Base-by-base conservation (phyloP, 768 basidiomycete species). In the Leccinum uliginosum region DNA sequence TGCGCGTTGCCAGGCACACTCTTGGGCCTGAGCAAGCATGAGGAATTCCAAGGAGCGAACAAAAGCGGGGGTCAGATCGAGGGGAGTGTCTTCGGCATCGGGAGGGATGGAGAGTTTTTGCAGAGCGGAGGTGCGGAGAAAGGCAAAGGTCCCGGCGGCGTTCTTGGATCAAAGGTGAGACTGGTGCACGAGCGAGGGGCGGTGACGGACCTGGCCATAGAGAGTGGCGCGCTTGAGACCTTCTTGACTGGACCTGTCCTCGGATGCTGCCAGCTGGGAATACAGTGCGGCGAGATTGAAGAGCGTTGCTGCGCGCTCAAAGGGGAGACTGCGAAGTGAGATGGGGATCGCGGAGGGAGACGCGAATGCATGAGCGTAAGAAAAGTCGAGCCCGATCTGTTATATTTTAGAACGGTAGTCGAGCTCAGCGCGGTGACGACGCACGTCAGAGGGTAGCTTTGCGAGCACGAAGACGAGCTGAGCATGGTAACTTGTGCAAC, bases 1-100 rank as follows among this genome's bases (percentile, higher is more conserved):
- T 15, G 94, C 94, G 62, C 88, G 82, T 68, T 96, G 94, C 95
- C 95, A 98, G 43, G 86, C 92, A 67, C 92, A 96, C 74, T 99
- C 97, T 63, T 98, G 96, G 1, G 94, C 95, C 71, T 98, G 93
- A 1, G 93, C 93, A 5, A 95, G 79, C 83, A 93, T 87, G 54
- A 98, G 79, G 60, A 73, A 81, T 66, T 91, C 84, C 44, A 97
- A 67, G 26, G 83, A 78, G 48, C 75, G 77, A 23, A 91, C 65
- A 62, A 88, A 86, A 0, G 81, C 66, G 24, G 74, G 72, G 0
- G 86, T 80, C 26, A 97, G 78, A 68, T 98, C 96, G 15, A 77
- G 62, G 0, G 87, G 83, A 2, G 69, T 65, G n/a, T 83, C 77
- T 35, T 85, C 83, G 44, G 76, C 75, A 19, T 80, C 77, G 7